Percentiles rank a stretch among this genome's conserved stretches.
These are phyloP conservation scores for Aegilops tauschii DNA, from an alignment of 176 grass and related monocot genomes.

Conservation along the genomic window DNA sequence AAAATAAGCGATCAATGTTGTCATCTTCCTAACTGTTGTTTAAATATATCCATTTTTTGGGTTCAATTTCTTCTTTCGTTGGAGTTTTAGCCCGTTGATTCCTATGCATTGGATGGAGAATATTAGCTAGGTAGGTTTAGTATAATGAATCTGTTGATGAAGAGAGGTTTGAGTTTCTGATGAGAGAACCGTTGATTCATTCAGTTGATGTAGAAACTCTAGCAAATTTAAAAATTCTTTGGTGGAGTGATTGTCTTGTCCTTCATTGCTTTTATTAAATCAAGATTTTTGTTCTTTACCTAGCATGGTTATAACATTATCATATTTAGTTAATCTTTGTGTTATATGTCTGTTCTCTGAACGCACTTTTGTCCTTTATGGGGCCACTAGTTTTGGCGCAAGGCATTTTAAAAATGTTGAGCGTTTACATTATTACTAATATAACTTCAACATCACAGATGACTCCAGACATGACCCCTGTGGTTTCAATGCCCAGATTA, in stretches of 20 bases:
- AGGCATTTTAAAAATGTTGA: not conserved
- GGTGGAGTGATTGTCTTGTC: not conserved
- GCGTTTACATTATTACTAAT: slow-evolving; percentile 5
- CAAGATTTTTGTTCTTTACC: slow-evolving; percentile 11
- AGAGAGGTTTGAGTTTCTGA: slow-evolving; percentile 6
- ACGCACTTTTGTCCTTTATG: slow-evolving; percentile 26
- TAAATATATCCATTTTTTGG: not conserved
- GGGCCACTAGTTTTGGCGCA: not conserved
- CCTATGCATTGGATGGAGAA: slow-evolving; percentile 1
- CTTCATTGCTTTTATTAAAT: slow-evolving; percentile 17
- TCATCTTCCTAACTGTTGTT: slow-evolving; percentile 7
- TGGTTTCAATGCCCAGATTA: not conserved
- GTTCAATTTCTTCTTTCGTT: not conserved
- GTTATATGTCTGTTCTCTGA: slow-evolving; percentile 21
- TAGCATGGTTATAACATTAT: slow-evolving; percentile 14
- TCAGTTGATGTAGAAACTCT: slow-evolving; percentile 28
- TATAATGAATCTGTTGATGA: no score
- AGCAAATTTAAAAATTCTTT: slow-evolving; percentile 17
- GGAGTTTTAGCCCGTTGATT: slow-evolving; percentile 12
- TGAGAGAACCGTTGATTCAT: slow-evolving; percentile 26
- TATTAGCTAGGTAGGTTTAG: slow-evolving; percentile 9
- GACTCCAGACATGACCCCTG: not conserved
- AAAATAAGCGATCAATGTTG: not conserved
- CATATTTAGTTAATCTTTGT: not conserved
- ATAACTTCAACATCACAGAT: not conserved